phyloP scores from a whole-genome alignment of 179 eudicot genomes.

The Spergularia azorica region DNA sequence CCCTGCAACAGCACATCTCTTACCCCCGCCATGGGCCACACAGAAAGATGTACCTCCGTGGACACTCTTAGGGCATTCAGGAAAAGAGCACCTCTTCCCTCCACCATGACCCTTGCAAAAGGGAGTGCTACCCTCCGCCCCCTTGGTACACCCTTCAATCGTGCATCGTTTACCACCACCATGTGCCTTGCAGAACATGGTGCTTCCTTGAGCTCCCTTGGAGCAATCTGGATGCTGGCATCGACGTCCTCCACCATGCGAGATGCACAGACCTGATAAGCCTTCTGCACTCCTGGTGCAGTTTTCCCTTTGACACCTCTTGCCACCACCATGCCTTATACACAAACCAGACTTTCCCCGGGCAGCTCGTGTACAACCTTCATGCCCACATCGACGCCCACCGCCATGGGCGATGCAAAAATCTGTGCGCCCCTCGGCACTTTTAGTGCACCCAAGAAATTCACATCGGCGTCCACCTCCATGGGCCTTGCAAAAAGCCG shows the following conservation, averaged over 20 bases:
- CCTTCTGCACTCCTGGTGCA: conserved; percentile 98
- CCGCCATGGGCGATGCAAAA: conserved; percentile 97
- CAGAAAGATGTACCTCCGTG: conserved; percentile 93
- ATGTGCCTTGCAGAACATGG: conserved; percentile 93
- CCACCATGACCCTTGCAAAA: conserved; percentile 99
- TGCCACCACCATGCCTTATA: conserved; percentile 94
- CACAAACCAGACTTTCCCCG: conserved; percentile 94
- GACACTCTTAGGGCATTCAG: conserved; percentile 90
- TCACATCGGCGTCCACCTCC: conserved; percentile 98
- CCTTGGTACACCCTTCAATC: conserved; percentile 72
- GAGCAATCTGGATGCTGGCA: conserved; percentile 74
- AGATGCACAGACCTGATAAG: conserved; percentile 89
- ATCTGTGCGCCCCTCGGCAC: conserved; percentile 97
- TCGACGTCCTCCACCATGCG: conserved; percentile 95
- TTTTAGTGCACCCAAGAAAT: conserved; percentile 83
- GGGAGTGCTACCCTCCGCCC: conserved; percentile 94
- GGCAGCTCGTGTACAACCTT: conserved; percentile 80
- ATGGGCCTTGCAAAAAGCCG: conserved; percentile 97
- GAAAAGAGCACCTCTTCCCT: conserved; percentile 82
- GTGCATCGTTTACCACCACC: conserved; percentile 97
- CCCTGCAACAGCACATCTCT: conserved; percentile 74
- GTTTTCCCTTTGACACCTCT: conserved; percentile 78
- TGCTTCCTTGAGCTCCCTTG: conserved; percentile 99
- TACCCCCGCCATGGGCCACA: conserved; percentile 98
- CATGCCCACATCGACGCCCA: conserved; percentile 79